phyloP scores from a whole-genome alignment of 2,329 filamentous ascomycete species.

The Blastomyces percursus region DNA sequence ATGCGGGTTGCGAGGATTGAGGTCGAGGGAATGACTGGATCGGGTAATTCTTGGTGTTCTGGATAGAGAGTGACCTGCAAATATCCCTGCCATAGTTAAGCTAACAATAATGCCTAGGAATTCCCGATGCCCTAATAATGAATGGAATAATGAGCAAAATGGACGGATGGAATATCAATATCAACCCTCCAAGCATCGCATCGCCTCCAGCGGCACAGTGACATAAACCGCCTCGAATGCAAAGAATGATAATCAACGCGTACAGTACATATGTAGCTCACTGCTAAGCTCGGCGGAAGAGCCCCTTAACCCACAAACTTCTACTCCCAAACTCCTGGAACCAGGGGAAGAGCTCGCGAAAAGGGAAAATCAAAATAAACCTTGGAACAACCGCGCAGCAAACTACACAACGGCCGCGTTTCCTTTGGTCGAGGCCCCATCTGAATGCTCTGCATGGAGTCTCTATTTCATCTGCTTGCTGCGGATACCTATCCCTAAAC shows the following conservation, averaged over 20 bases:
- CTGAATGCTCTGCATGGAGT: background rate
- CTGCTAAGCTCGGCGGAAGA: background rate
- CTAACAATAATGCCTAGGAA: too few species aligned
- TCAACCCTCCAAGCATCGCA: background rate
- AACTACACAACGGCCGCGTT: background rate
- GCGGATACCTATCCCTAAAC: background rate
- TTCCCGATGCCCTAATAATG: too few species aligned
- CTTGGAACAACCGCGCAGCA: background rate
- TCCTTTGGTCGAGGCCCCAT: background rate
- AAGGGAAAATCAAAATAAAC: background rate
- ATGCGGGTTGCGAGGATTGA: background rate
- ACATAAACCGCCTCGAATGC: background rate
- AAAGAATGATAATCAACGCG: background rate
- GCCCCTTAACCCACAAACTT: background rate
- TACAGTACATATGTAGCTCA: background rate
- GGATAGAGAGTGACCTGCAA: too few species aligned
- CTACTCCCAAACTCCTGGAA: background rate
- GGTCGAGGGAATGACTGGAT: background rate
- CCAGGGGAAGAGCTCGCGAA: background rate
- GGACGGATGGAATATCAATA: background rate
- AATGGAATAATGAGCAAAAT: too few species aligned
- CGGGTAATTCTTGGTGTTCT: background rate
- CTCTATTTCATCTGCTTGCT: background rate
- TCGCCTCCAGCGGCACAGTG: background rate
- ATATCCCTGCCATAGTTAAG: too few species aligned